phyloP scores from a whole-genome alignment of 1,284 basidiomycete species.

The Athelia psychrophila region DNA sequence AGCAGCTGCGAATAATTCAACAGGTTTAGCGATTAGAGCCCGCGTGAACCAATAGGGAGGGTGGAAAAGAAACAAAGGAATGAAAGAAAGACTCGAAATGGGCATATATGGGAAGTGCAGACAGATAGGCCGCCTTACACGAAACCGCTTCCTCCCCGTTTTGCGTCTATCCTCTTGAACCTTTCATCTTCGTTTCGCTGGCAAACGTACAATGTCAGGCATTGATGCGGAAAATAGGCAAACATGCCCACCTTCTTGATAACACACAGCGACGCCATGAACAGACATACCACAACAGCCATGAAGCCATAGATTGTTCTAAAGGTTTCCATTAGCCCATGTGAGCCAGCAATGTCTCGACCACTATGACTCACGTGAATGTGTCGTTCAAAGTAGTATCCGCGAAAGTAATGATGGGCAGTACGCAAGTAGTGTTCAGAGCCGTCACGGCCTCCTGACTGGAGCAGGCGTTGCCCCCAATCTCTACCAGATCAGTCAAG shows the following conservation, averaged over 20 bases:
- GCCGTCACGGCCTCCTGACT: conserved; percentile 46
- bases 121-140: conserved; percentile 52
- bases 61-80: too few relatives aligned
- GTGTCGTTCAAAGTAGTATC: conserved; percentile 74
- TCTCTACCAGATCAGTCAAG: conserved; percentile 53
- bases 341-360: conserved; percentile 10
- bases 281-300: conserved; percentile 69
- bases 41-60: too few relatives aligned
- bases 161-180: conserved; percentile 83
- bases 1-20: too few relatives aligned
- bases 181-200: conserved; percentile 77
- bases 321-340: background rate
- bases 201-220: conserved; percentile 12
- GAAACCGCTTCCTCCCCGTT: conserved; percentile 80
- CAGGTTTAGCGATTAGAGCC: too few relatives aligned
- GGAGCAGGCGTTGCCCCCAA: conserved; percentile 62
- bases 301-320: conserved; percentile 73
- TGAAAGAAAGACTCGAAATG: too few relatives aligned
- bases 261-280: conserved; percentile 78
- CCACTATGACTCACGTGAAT: conserved; percentile 74
- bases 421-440: conserved; percentile 56
- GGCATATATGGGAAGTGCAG: background rate
- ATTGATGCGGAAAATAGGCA: background rate
- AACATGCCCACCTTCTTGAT: conserved; percentile 71
- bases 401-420: conserved; percentile 58